Evolutionary conservation across 2,329 filamentous ascomycete genomes (phyloP), one percentile per base, ranked within the genome.

Genomic region (Plenodomus biglobosus): DNA sequence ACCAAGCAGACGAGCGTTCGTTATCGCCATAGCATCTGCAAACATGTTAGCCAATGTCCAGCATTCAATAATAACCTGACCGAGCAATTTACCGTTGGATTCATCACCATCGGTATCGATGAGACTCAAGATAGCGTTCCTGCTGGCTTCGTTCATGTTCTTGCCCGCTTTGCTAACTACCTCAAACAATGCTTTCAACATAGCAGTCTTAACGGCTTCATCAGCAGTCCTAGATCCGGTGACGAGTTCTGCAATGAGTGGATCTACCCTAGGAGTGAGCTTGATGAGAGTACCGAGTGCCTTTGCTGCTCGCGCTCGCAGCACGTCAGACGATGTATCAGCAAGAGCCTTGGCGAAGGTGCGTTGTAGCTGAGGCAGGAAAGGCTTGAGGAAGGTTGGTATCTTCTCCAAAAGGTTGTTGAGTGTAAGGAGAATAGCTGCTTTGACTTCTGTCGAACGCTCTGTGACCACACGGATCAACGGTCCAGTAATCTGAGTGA

Each of bases 351-450:
- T 95, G 48, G 94, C 92, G 76, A 99, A 99, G 0, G 94, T 99
- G 52, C 94, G 85, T 74, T 99, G 94, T 44, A 99, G 81, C 69
- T 99, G 94, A 8, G 94, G 94, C 68, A 99, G 76, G 82, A 99
- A 99, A 3, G 94, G 94, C 75, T 97, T 96, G 52, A 99, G 81
- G 60, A 95, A 92, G 8, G 88, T 84, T 0, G 94, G 94, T 71
- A 99, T 97, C 81, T 97, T 99, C 74, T 96, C 91, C 32, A 99
- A 79, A 22, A 99, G 78, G 61, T 95, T 96, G 77, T 96, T 97
- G 58, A 99, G 83, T 0, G 94, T 96, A 44, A 95, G 81, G 52
- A 99, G 79, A 69, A 99, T 96, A 36, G 94, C 94, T 52, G 90
- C 87, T 76, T 96, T 97, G 73, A 99, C 91, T 42, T 99, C 95